Conservation (phyloP, 2,329 filamentous ascomycete genomes). For the Basipetospora chlamydospora region DNA sequence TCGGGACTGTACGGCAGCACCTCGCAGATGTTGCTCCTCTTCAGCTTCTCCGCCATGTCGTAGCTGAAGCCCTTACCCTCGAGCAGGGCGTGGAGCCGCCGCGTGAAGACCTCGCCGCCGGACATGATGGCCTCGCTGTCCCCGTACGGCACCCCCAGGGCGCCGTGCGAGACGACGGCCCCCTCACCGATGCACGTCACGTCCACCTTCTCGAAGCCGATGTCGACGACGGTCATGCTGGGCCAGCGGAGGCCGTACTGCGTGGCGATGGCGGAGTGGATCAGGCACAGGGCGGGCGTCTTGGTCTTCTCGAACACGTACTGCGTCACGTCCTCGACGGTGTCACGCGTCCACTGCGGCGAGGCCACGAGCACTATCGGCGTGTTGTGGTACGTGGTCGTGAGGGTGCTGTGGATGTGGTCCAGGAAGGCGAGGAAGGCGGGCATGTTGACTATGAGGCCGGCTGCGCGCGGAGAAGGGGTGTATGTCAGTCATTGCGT, state of each 20-base stretch:
- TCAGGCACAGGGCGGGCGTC: conserved; percentile 77
- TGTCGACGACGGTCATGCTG: conserved; percentile 75
- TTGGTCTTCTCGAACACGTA: conserved; percentile 98
- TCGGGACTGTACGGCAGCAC: conserved; percentile 42
- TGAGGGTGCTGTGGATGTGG: conserved; percentile 79
- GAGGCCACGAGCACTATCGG: conserved; percentile 83
- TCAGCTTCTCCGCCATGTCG: conserved; percentile 58
- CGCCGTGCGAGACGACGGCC: conserved; percentile 53
- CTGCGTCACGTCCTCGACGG: conserved; percentile 76
- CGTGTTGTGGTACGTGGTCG: conserved; percentile 89
- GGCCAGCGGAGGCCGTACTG: conserved; percentile 67
- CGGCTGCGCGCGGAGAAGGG: conserved; percentile 30
- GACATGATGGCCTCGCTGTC: conserved; percentile 35
- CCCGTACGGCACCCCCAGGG: conserved; percentile 38
- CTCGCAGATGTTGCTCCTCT: conserved; percentile 52
- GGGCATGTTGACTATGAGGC: conserved; percentile 76
- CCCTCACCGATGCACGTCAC: conserved; percentile 83
- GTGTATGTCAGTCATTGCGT: neutral
- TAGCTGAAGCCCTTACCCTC: conserved; percentile 40
- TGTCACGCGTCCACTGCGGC: conserved; percentile 77
- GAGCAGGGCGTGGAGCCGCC: conserved; percentile 54
- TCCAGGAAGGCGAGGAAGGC: conserved; percentile 89
- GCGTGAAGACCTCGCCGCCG: conserved; percentile 79
- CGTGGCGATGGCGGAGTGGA: conserved; percentile 77
- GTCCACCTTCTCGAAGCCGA: conserved; percentile 85